phyloP scores from a whole-genome alignment of 2,329 filamentous ascomycete genomes.

The Colletotrichum sp. region DNA sequence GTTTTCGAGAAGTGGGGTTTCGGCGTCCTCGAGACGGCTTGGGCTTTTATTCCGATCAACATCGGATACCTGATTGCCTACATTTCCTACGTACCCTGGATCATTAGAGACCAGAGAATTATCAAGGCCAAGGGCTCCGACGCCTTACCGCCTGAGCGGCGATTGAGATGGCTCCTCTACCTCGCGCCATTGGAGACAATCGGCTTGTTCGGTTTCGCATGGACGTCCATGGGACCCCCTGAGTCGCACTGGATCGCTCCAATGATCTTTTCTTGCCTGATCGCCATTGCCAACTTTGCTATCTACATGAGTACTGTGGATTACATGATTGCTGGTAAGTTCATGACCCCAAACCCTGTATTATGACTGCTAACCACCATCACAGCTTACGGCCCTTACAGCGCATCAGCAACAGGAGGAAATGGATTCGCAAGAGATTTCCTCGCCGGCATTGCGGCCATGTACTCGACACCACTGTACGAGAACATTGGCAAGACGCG shows the following conservation, averaged over 20 bases:
- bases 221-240: constrained; percentile 58
- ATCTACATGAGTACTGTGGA: constrained; percentile 73
- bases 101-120: constrained; percentile 36
- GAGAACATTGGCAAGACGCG: constrained; percentile 42
- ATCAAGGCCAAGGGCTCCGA: constrained; percentile 49
- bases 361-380: not conserved
- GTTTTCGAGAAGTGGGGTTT: constrained; percentile 68
- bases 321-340: constrained; percentile 60
- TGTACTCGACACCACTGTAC: constrained; percentile 63
- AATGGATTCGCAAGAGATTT: constrained; percentile 72
- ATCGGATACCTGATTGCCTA: constrained; percentile 65
- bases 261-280: constrained; percentile 63
- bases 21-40: constrained; percentile 32
- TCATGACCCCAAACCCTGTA: fast-evolving
- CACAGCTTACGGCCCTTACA: constrained; percentile 67
- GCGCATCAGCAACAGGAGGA: constrained; percentile 69
- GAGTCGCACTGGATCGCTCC: constrained; percentile 65
- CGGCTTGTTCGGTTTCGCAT: constrained; percentile 67
- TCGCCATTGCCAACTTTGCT: constrained; percentile 67
- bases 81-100: constrained; percentile 59
- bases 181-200: constrained; percentile 64
- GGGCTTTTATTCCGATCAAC: constrained; percentile 28
- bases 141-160: constrained; percentile 53
- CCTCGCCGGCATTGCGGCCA: constrained; percentile 66
- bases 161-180: constrained; percentile 65